Evolutionary conservation across 2,329 filamentous ascomycete species (phyloP).

Genomic region (Aaosphaeria pasadenensis): DNA sequence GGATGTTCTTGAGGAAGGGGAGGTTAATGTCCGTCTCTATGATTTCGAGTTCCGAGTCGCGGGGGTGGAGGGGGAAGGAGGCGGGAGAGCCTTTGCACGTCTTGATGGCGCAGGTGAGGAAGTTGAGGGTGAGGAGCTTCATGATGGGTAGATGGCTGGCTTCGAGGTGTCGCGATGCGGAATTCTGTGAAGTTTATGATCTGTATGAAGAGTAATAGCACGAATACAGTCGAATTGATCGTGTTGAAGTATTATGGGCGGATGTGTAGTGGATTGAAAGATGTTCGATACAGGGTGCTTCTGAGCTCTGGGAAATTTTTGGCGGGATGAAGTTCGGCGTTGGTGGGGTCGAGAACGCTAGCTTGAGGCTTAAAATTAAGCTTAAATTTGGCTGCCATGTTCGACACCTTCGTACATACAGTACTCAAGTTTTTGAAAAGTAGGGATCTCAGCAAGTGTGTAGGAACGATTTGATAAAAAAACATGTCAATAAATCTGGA

Average conservation of each 20-base stretch:
- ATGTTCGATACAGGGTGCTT: too few relatives aligned
- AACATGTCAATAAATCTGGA: too few relatives aligned
- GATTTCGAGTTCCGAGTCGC: constrained; percentile 85
- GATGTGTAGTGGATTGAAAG: too few relatives aligned
- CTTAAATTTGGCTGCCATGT: constrained; percentile 1
- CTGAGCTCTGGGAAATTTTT: constrained; percentile 1
- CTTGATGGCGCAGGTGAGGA: constrained; percentile 94
- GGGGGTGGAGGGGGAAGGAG: constrained; percentile 88
- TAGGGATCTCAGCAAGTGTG: too few relatives aligned
- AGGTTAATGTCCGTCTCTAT: constrained; percentile 79
- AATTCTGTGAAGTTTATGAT: too few relatives aligned
- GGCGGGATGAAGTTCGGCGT: background rate
- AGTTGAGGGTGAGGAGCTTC: constrained; percentile 96
- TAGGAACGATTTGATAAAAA: too few relatives aligned
- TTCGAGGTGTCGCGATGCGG: too few relatives aligned
- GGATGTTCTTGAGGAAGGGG: constrained; percentile 76
- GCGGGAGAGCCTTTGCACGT: constrained; percentile 77
- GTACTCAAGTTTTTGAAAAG: too few relatives aligned
- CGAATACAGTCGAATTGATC: too few relatives aligned
- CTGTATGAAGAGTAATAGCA: too few relatives aligned
- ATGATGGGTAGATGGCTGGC: constrained; percentile 48
- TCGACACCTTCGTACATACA: too few relatives aligned
- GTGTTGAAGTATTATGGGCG: too few relatives aligned
- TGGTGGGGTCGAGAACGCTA: constrained; percentile 4
- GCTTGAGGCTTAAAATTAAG: constrained; percentile 15